A percentile compares a stretch with the other conserved stretches of the same genome.
Evolutionary conservation across 2,329 filamentous ascomycete genomes (phyloP).

Genomic region (Alternaria sp.): DNA sequence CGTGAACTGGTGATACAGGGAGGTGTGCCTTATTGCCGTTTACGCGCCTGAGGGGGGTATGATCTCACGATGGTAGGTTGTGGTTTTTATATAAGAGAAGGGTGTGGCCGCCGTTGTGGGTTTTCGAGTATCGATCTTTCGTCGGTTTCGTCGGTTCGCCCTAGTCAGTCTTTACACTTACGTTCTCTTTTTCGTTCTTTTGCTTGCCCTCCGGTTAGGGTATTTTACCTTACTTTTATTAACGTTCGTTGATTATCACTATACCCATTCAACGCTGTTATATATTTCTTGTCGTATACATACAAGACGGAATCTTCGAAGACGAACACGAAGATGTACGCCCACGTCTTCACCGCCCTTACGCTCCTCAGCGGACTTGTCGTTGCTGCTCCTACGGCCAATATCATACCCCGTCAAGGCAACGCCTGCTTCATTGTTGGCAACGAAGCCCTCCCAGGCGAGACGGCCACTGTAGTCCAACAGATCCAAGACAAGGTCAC

Average conservation of each 20-base stretch:
- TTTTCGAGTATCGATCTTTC: constrained; percentile 4
- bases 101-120: constrained; percentile 1
- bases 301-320: not conserved
- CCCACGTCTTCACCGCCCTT: constrained; percentile 15
- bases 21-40: constrained; percentile 16
- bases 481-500: constrained; percentile 55
- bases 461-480: constrained; percentile 54
- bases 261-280: not conserved
- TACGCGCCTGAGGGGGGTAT: constrained; percentile 7
- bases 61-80: not conserved
- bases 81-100: constrained; percentile 3
- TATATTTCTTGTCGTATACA: not conserved
- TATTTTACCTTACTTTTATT: not conserved
- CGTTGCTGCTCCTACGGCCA: constrained; percentile 18
- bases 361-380: constrained; percentile 20
- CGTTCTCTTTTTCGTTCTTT: constrained; percentile 1
- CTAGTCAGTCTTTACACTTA: constrained; percentile 4
- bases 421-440: constrained; percentile 63
- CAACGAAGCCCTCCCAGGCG: constrained; percentile 57
- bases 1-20: constrained; percentile 14
- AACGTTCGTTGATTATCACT: constrained; percentile 4
- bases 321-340: constrained; percentile 19
- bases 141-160: not conserved
- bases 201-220: constrained; percentile 15
- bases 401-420: constrained; percentile 23